Evolutionary conservation across 1,139 yeast genomes (phyloP).

Genomic region (Geotrichum klebahnii): DNA sequence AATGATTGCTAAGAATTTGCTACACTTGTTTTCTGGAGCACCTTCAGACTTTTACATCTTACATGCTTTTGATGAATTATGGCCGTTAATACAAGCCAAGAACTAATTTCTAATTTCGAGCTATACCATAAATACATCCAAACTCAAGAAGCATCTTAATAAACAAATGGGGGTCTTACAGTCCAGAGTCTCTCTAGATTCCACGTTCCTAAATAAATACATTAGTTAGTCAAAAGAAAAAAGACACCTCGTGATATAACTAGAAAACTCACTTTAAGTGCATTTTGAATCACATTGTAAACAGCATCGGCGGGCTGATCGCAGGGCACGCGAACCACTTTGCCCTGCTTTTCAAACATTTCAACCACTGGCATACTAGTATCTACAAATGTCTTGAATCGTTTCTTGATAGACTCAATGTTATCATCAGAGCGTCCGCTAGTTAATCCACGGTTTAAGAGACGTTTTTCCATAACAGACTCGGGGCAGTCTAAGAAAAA

Average conservation of each 20-base stretch:
- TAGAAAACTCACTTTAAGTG: conserved; percentile 43
- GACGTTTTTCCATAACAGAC: conserved; percentile 74
- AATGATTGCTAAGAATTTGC: no score
- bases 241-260: neutral
- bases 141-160: no score
- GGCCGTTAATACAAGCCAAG: no score
- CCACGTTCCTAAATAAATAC: no score
- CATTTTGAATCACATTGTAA: conserved; percentile 60
- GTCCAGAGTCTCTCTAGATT: no score
- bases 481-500: conserved; percentile 95
- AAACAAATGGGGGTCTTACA: no score
- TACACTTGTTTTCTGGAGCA: no score
- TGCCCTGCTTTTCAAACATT: conserved; percentile 66
- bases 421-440: conserved; percentile 94
- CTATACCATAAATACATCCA: no score
- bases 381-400: conserved; percentile 80
- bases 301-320: conserved; percentile 78
- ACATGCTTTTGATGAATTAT: no score
- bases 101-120: no score
- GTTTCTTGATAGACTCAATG: conserved; percentile 79
- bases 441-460: conserved; percentile 88
- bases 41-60: no score
- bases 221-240: no score
- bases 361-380: conserved; percentile 95
- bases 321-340: conserved; percentile 75